Conservation (phyloP, 2,329 filamentous ascomycete species). For the Penicillium thymicola region DNA sequence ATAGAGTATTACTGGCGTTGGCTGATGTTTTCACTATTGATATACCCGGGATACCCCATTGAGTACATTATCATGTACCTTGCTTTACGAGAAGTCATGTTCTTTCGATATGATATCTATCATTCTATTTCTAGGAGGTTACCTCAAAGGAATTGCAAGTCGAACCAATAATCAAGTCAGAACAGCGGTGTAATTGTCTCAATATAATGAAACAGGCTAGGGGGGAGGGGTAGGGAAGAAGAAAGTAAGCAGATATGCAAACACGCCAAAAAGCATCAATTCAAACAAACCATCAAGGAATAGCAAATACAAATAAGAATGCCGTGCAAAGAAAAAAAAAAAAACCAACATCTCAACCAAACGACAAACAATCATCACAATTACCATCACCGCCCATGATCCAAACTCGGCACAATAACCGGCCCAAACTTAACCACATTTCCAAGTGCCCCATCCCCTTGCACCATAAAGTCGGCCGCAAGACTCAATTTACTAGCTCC, state of each 20-base stretch:
- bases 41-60: background rate
- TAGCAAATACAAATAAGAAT: background rate
- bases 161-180: background rate
- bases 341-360: background rate
- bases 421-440: slow-evolving; percentile 93
- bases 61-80: background rate
- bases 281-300: background rate
- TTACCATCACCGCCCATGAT: slow-evolving; percentile 60
- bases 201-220: background rate
- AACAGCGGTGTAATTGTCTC: background rate
- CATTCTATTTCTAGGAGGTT: background rate
- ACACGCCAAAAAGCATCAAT: slow-evolving; percentile 1
- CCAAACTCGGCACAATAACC: slow-evolving; percentile 85
- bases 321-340: background rate
- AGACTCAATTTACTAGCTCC: slow-evolving; percentile 65
- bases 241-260: background rate
- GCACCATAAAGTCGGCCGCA: slow-evolving; percentile 94
- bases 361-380: background rate
- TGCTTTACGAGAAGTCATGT: background rate
- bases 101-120: background rate
- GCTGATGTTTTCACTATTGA: background rate
- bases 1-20: background rate
- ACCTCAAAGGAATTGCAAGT: background rate
- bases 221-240: background rate
- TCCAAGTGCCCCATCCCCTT: slow-evolving; percentile 78